Conservation (phyloP, 2,329 filamentous ascomycete species). For the Didymosphaeria variabile region DNA sequence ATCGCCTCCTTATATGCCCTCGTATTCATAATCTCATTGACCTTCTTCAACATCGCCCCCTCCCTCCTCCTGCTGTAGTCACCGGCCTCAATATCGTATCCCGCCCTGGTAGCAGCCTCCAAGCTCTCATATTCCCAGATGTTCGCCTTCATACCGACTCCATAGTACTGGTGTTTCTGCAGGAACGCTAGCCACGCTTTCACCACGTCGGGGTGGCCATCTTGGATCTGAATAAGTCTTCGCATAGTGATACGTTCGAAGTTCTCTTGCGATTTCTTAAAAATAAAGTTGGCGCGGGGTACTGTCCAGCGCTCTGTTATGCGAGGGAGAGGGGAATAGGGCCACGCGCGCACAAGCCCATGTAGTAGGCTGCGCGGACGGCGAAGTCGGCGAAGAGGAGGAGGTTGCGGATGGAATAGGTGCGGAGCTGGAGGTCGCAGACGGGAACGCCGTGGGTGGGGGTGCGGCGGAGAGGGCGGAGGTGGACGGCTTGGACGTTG, state of each 20-base stretch:
- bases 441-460: conserved; percentile 80
- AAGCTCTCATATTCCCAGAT: conserved; percentile 86
- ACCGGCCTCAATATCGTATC: conserved; percentile 36
- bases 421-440: conserved; percentile 91
- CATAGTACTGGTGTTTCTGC: conserved; percentile 90
- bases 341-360: conserved; percentile 84
- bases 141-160: conserved; percentile 99
- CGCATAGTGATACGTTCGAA: conserved; percentile 91
- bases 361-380: conserved; percentile 91
- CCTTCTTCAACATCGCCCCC: conserved; percentile 41
- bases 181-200: conserved; percentile 93
- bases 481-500: conserved; percentile 84
- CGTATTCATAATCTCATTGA: background rate
- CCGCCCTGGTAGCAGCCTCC: conserved; percentile 49
- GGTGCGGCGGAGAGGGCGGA: conserved; percentile 80
- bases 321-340: conserved; percentile 85
- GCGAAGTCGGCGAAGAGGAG: conserved; percentile 97
- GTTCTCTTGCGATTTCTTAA: conserved; percentile 98
- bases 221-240: conserved; percentile 88
- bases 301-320: conserved; percentile 96
- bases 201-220: conserved; percentile 87
- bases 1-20: conserved; percentile 45
- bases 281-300: conserved; percentile 85
- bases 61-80: conserved; percentile 42
- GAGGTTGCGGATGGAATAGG: conserved; percentile 87